Conservation (phyloP, 2,329 filamentous ascomycete genomes). For the Sporothrix pallida region DNA sequence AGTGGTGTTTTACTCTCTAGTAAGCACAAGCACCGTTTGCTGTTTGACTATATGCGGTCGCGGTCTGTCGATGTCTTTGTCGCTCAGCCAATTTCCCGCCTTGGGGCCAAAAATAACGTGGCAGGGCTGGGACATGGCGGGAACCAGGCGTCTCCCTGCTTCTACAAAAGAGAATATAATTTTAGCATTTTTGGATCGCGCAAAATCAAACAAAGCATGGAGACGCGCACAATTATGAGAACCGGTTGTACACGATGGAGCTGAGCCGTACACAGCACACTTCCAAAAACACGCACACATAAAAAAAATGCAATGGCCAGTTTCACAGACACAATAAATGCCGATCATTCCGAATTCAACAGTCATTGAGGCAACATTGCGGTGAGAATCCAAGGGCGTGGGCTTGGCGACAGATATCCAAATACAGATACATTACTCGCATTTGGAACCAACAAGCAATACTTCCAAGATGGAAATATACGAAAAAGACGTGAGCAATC, state of each 20-base stretch:
- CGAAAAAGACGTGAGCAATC: background rate
- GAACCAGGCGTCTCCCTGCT: background rate
- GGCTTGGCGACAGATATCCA: background rate
- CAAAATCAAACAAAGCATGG: background rate
- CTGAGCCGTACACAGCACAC: background rate
- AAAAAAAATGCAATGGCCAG: background rate
- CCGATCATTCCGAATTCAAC: background rate
- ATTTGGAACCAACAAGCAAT: background rate
- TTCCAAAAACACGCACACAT: background rate
- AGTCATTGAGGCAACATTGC: background rate
- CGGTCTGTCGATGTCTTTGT: slow-evolving; percentile 6
- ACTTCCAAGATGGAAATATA: background rate
- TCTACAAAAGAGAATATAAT: background rate
- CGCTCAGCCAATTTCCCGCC: background rate
- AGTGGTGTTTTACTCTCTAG: slow-evolving; percentile 21
- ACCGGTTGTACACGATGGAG: background rate
- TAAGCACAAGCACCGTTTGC: background rate
- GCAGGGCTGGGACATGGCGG: slow-evolving; percentile 8
- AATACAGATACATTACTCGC: background rate
- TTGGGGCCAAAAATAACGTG: slow-evolving; percentile 8
- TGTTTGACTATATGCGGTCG: slow-evolving; percentile 14
- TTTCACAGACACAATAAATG: background rate
- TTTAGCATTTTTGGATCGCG: background rate
- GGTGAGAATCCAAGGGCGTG: background rate
- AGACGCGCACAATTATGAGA: background rate